These are phyloP conservation scores for Trichosporon coremiiforme DNA, from an alignment of 1,284 basidiomycete genomes.

Conservation along the genomic window DNA sequence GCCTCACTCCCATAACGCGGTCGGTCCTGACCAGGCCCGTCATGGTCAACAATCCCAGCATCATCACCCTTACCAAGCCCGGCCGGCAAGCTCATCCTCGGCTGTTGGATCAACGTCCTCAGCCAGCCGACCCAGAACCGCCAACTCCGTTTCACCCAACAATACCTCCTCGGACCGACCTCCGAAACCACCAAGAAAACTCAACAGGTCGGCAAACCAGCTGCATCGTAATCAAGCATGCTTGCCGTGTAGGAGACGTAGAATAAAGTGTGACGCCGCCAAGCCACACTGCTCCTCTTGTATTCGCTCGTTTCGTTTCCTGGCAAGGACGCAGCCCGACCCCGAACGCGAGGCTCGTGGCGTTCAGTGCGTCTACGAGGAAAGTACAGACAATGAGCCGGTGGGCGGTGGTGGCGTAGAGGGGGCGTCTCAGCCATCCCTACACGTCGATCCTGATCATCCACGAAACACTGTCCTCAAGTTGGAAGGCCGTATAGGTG, in stretches of 20 bases:
- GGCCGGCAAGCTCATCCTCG: conserved; percentile 9
- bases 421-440: neutral
- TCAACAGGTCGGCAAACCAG: conserved; percentile 35
- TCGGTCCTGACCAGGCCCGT: neutral
- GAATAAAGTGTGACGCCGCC: conserved; percentile 35
- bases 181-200: conserved; percentile 30
- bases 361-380: conserved; percentile 44
- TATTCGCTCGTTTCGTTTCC: conserved; percentile 31
- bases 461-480: conserved; percentile 30
- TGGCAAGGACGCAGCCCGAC: conserved; percentile 41
- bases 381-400: conserved; percentile 22
- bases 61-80: conserved; percentile 18
- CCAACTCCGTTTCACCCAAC: conserved; percentile 4
- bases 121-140: conserved; percentile 8
- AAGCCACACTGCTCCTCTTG: conserved; percentile 33
- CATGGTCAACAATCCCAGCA: neutral
- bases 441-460: conserved; percentile 20
- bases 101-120: neutral
- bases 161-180: conserved; percentile 4
- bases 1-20: neutral
- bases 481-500: conserved; percentile 46
- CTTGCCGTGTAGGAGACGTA: conserved; percentile 31
- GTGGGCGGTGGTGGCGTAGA: conserved; percentile 13
- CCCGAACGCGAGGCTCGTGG: conserved; percentile 42
- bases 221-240: conserved; percentile 36